phyloP scores from a whole-genome alignment of 2,329 filamentous ascomycete genomes.

The Fusarium napiforme region DNA sequence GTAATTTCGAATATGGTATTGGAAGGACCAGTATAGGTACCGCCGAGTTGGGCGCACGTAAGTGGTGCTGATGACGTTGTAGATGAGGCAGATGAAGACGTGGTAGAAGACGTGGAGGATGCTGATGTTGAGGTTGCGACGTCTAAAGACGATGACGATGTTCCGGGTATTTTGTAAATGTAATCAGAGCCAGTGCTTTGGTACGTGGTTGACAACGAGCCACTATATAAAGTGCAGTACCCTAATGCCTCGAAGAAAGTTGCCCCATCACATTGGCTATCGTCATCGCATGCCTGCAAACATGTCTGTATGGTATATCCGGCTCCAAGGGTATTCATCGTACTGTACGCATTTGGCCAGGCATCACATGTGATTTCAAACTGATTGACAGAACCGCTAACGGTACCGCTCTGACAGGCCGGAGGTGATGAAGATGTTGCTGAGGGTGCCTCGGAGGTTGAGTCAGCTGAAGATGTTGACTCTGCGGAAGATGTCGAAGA shows the following conservation, averaged over 20 bases:
- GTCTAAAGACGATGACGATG: not conserved
- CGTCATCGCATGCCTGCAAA: not conserved
- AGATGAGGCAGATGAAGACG: too few relatives aligned
- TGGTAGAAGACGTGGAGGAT: too few relatives aligned
- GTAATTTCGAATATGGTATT: too few relatives aligned
- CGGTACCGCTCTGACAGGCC: not conserved
- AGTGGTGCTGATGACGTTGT: too few relatives aligned
- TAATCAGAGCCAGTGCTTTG: accelerated
- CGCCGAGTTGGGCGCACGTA: too few relatives aligned
- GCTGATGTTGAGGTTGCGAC: not conserved
- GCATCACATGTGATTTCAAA: not conserved
- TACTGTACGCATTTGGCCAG: accelerated
- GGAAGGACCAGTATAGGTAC: too few relatives aligned
- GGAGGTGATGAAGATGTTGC: not conserved
- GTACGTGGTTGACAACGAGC: too few relatives aligned
- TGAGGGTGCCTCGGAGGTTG: not conserved
- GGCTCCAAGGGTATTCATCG: accelerated
- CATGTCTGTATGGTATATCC: not conserved
- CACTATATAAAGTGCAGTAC: accelerated
- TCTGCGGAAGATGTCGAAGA: too few relatives aligned
- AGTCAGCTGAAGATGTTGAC: too few relatives aligned
- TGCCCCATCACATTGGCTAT: not conserved
- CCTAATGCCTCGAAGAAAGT: accelerated
- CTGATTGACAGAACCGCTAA: not conserved
- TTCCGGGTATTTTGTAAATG: not conserved